Percentiles rank a stretch among this genome's conserved stretches.
phyloP scores from a whole-genome alignment of 495 filamentous ascomycete species.

The Aspergillus incahuasiensis region DNA sequence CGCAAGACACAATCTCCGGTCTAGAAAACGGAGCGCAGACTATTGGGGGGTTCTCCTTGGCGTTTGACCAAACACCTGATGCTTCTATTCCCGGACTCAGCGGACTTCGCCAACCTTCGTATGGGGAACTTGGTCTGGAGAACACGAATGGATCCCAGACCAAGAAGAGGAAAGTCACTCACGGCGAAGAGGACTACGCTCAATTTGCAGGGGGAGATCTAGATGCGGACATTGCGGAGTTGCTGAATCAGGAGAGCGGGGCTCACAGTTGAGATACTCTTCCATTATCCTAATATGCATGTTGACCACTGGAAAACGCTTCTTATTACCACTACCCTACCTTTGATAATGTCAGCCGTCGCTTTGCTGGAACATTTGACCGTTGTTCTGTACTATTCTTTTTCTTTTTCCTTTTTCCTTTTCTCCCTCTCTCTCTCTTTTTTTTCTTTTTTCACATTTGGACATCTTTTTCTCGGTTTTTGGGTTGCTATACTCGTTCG shows the following conservation, averaged over 20 bases:
- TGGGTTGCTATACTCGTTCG: too few relatives aligned
- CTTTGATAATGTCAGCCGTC: not conserved
- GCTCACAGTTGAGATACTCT: constrained; percentile 6
- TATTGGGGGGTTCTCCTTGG: constrained; percentile 26
- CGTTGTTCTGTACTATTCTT: not conserved
- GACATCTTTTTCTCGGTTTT: too few relatives aligned
- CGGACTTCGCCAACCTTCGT: constrained; percentile 35
- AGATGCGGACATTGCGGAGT: constrained; percentile 79
- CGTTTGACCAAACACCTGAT: constrained; percentile 32
- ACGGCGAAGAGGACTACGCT: constrained; percentile 63
- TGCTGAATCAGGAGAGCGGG: constrained; percentile 55
- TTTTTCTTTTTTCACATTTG: too few relatives aligned
- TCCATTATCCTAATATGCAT: not conserved
- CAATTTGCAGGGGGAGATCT: constrained; percentile 65
- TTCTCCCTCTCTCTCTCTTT: too few relatives aligned
- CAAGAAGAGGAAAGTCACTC: constrained; percentile 75
- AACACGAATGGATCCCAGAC: constrained; percentile 37
- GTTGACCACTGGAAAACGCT: not conserved
- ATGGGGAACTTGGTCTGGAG: constrained; percentile 29
- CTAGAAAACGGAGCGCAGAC: constrained; percentile 24
- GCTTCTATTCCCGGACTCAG: constrained; percentile 38
- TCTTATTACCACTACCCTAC: not conserved
- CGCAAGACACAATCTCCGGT: constrained; percentile 20
- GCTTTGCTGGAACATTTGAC: too few relatives aligned
- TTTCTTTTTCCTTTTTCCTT: not conserved